Percentiles rank a stretch among this genome's conserved stretches.
Evolutionary conservation across 257 asterid genomes (phyloP).

Genomic region (Plectranthus barbatus): DNA sequence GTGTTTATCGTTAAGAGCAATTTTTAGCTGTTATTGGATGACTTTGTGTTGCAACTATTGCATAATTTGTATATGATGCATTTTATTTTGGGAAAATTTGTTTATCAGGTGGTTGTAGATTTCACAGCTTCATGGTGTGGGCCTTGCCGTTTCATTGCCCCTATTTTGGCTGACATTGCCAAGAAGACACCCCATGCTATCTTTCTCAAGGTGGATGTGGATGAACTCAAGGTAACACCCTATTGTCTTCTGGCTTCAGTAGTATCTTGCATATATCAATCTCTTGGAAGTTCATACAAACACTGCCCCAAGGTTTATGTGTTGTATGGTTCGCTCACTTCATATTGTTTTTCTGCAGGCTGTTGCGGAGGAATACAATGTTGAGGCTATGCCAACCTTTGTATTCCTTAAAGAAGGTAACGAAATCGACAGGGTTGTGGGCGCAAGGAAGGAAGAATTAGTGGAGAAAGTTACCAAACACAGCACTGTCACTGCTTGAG

Average conservation of each 20-base stretch:
- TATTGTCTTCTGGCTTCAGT: background rate
- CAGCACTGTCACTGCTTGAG: background rate
- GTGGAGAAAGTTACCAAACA: background rate
- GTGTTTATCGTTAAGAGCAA: no score
- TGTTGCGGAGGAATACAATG: slow-evolving; percentile 16
- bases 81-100: background rate
- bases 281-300: background rate
- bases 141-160: background rate
- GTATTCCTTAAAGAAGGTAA: slow-evolving; percentile 25
- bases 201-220: background rate
- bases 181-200: background rate
- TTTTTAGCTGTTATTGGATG: no score
- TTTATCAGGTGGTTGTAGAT: background rate
- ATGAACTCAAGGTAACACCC: slow-evolving; percentile 1
- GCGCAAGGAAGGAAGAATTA: slow-evolving; percentile 22
- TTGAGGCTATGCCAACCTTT: slow-evolving; percentile 31
- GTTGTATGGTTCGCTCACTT: background rate
- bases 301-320: no score
- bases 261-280: background rate
- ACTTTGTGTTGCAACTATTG: background rate
- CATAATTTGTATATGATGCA: background rate
- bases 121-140: slow-evolving; percentile 1
- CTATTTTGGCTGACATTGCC: background rate
- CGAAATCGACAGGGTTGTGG: slow-evolving; percentile 22
- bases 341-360: slow-evolving; percentile 1